These are phyloP conservation scores for Phascolomyces articulosus DNA, from an alignment of 371 early-diverging fungal genomes.

Conservation along the genomic window DNA sequence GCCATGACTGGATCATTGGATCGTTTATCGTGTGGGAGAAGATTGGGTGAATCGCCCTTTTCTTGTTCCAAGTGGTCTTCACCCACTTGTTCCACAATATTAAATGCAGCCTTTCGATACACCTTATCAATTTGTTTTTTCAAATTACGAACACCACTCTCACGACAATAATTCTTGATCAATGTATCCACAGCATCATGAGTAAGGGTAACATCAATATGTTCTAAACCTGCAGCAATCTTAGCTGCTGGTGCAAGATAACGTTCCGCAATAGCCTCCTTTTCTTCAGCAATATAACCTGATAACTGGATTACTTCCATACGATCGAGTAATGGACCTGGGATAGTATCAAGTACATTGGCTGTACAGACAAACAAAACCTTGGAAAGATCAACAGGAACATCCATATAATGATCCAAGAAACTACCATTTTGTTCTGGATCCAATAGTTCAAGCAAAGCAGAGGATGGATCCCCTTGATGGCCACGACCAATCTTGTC, in stretches of 20 bases:
- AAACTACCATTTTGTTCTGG: slow-evolving; percentile 96
- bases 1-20: slow-evolving; percentile 16
- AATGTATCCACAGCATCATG: slow-evolving; percentile 80
- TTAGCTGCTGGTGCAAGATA: slow-evolving; percentile 89
- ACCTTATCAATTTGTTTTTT: slow-evolving; percentile 98
- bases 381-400: slow-evolving; percentile 94
- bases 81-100: slow-evolving; percentile 70
- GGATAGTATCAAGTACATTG: slow-evolving; percentile 95
- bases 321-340: slow-evolving; percentile 94
- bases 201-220: slow-evolving; percentile 69
- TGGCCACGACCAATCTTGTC: slow-evolving; percentile 97
- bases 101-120: slow-evolving; percentile 93
- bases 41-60: slow-evolving; percentile 17
- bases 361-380: slow-evolving; percentile 98
- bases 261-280: slow-evolving; percentile 87
- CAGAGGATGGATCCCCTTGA: slow-evolving; percentile 96
- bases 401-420: slow-evolving; percentile 98
- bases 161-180: slow-evolving; percentile 92
- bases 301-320: slow-evolving; percentile 97
- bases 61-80: slow-evolving; percentile 35
- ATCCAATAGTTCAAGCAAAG: slow-evolving; percentile 93
- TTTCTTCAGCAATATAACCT: slow-evolving; percentile 96
- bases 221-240: slow-evolving; percentile 76
- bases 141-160: slow-evolving; percentile 95
- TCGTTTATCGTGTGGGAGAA: slow-evolving; percentile 11